phyloP scores from a whole-genome alignment of 495 filamentous ascomycete species.

The Talaromyces ruber region DNA sequence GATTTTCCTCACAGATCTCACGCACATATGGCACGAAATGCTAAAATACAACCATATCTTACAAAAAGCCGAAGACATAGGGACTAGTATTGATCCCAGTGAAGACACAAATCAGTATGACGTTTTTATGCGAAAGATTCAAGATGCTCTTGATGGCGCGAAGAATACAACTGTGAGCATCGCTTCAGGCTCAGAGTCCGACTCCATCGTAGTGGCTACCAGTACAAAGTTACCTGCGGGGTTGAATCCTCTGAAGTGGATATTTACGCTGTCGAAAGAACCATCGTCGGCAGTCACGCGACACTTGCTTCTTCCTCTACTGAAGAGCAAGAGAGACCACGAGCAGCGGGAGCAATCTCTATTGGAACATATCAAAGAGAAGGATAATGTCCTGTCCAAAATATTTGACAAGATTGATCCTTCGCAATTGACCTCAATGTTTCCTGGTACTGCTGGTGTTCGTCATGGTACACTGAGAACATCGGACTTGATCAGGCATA shows the following conservation, averaged over 20 bases:
- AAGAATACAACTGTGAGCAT: slow-evolving; percentile 26
- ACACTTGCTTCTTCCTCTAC: slow-evolving; percentile 60
- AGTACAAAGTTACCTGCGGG: slow-evolving; percentile 57
- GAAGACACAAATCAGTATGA: slow-evolving; percentile 63
- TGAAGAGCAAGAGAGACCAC: slow-evolving; percentile 48
- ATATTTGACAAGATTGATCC: slow-evolving; percentile 72
- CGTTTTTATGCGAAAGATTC: slow-evolving; percentile 65
- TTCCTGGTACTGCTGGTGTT: slow-evolving; percentile 52
- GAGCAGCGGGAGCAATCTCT: slow-evolving; percentile 46
- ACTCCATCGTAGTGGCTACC: slow-evolving; percentile 47
- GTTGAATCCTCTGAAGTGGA: slow-evolving; percentile 63
- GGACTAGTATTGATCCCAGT: slow-evolving; percentile 78
- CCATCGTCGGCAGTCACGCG: slow-evolving; percentile 44
- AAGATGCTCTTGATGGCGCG: slow-evolving; percentile 45
- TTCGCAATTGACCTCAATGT: slow-evolving; percentile 56
- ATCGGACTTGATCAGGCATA: slow-evolving; percentile 26
- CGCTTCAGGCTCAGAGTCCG: slow-evolving; percentile 12
- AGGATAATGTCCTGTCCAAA: slow-evolving; percentile 69
- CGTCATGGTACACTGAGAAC: slow-evolving; percentile 24
- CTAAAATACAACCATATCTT: slow-evolving; percentile 57
- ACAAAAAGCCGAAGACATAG: slow-evolving; percentile 51
- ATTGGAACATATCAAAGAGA: slow-evolving; percentile 54
- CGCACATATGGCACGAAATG: slow-evolving; percentile 72
- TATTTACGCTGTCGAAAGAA: slow-evolving; percentile 46
- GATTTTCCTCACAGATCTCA: slow-evolving; percentile 75